Conservation (phyloP, 2,329 filamentous ascomycete species). For the Trichoderma sp. region DNA sequence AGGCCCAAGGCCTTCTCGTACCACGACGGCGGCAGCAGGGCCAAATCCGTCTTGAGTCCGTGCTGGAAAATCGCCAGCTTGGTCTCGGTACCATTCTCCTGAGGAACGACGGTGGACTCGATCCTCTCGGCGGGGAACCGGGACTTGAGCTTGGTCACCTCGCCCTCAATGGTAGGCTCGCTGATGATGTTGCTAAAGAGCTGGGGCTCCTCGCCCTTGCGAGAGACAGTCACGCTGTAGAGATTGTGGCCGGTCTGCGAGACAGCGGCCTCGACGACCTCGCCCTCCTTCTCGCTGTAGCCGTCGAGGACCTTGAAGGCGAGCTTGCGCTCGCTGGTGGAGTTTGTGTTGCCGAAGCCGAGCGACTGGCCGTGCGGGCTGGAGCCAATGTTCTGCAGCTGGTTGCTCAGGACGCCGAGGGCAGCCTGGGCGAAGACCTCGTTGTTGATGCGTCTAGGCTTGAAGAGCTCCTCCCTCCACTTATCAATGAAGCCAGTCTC, state of each 20-base stretch:
- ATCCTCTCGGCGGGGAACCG: conserved; percentile 82
- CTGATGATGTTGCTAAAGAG: conserved; percentile 47
- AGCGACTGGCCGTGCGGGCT: conserved; percentile 50
- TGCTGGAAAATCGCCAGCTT: conserved; percentile 76
- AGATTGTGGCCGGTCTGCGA: conserved; percentile 47
- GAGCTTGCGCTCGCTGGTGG: conserved; percentile 45
- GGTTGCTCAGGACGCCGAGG: conserved; percentile 64
- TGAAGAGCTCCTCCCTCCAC: conserved; percentile 76
- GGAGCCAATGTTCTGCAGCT: conserved; percentile 33
- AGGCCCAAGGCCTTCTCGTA: conserved; percentile 82
- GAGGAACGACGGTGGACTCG: conserved; percentile 70
- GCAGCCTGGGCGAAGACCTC: conserved; percentile 87
- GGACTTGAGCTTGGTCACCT: conserved; percentile 35
- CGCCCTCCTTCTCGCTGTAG: conserved; percentile 60
- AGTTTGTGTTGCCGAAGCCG: conserved; percentile 50
- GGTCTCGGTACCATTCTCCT: conserved; percentile 51
- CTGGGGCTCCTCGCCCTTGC: conserved; percentile 40
- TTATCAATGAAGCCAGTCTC: conserved; percentile 97
- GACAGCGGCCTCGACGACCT: conserved; percentile 54
- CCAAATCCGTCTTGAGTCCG: conserved; percentile 57
- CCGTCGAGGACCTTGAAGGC: conserved; percentile 58
- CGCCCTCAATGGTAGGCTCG: conserved; percentile 32
- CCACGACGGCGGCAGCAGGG: conserved; percentile 67
- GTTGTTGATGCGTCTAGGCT: conserved; percentile 54
- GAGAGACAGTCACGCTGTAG: conserved; percentile 46